Percentiles rank a stretch among this genome's conserved stretches.
These are phyloP conservation scores for Thalassiosira sp. DNA, from an alignment of 352 stramenopile species.

Conservation along the genomic window DNA sequence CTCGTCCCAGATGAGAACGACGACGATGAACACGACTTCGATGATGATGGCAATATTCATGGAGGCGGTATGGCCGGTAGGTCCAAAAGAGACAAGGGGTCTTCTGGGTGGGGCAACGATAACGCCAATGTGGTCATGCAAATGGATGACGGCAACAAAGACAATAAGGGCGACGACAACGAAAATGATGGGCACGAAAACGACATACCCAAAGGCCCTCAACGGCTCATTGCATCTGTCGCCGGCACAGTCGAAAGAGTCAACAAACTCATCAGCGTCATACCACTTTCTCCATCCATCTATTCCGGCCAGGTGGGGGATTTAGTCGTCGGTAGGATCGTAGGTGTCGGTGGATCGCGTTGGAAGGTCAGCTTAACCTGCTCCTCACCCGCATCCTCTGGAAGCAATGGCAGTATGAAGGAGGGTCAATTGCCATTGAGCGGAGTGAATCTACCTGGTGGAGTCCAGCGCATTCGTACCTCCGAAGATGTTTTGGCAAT, in stretches of 20 bases:
- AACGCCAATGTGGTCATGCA: conserved; percentile 37
- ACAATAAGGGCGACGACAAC: conserved; percentile 19
- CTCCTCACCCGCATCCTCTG: conserved; percentile 26
- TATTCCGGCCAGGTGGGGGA: conserved; percentile 96
- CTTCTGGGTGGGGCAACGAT: conserved; percentile 30
- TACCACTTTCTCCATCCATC: conserved; percentile 83
- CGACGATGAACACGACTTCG: conserved; percentile 34
- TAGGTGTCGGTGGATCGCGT: conserved; percentile 90
- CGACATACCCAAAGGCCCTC: conserved; percentile 29
- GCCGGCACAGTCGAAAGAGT: conserved; percentile 93
- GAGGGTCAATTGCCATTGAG: conserved; percentile 89
- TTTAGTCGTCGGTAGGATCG: conserved; percentile 94
- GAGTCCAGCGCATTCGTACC: conserved; percentile 93
- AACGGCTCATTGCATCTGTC: conserved; percentile 89
- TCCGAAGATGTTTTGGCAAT: conserved; percentile 97
- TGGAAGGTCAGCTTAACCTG: conserved; percentile 89
- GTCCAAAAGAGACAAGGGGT: conserved; percentile 18
- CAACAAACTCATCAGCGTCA: conserved; percentile 95
- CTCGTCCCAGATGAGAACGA: conserved; percentile 64
- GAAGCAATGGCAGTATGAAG: conserved; percentile 51
- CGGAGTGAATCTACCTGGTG: conserved; percentile 93
- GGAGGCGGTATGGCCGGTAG: conserved; percentile 41
- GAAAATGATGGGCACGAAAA: conserved; percentile 33
- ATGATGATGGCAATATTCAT: conserved; percentile 23
- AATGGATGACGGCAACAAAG: conserved; percentile 25